phyloP scores from a whole-genome alignment of 805 yeast genomes.

The Zygosaccharomyces pseudorouxii region DNA sequence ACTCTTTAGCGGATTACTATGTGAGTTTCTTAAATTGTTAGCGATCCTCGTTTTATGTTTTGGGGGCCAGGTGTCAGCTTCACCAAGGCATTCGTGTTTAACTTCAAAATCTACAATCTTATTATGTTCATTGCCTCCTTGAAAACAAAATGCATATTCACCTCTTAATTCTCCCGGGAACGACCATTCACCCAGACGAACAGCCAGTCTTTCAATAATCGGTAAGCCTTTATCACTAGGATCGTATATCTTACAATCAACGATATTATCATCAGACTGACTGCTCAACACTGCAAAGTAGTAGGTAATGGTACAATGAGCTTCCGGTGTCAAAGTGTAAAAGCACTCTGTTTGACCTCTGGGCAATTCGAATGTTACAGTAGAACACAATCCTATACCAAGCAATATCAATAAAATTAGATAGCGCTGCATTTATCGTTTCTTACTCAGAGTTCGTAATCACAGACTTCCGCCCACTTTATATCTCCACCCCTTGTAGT shows the following conservation, averaged over 20 bases:
- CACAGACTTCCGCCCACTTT: background rate
- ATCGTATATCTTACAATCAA: constrained; percentile 35
- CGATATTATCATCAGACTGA: constrained; percentile 19
- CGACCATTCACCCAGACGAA: constrained; percentile 76
- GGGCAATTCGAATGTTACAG: constrained; percentile 29
- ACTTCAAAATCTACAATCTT: constrained; percentile 83
- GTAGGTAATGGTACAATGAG: constrained; percentile 52
- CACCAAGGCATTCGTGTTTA: constrained; percentile 30
- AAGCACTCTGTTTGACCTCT: constrained; percentile 27
- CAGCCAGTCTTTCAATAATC: constrained; percentile 51
- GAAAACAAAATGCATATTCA: constrained; percentile 84
- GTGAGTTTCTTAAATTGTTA: constrained; percentile 16
- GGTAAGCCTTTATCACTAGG: constrained; percentile 27
- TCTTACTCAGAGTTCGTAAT: background rate
- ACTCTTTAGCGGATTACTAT: constrained; percentile 23
- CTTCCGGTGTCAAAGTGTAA: constrained; percentile 42
- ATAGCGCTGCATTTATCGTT: background rate
- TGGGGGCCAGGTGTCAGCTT: constrained; percentile 52
- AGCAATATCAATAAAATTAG: constrained; percentile 2
- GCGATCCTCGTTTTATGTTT: constrained; percentile 44
- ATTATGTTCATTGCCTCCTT: constrained; percentile 76
- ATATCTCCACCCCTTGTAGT: background rate
- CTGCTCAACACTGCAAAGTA: constrained; percentile 33
- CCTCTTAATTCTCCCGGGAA: constrained; percentile 63
- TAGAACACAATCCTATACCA: constrained; percentile 13